phyloP scores from a whole-genome alignment of 768 basidiomycete genomes.

The Tricholoma hemisulphureum region DNA sequence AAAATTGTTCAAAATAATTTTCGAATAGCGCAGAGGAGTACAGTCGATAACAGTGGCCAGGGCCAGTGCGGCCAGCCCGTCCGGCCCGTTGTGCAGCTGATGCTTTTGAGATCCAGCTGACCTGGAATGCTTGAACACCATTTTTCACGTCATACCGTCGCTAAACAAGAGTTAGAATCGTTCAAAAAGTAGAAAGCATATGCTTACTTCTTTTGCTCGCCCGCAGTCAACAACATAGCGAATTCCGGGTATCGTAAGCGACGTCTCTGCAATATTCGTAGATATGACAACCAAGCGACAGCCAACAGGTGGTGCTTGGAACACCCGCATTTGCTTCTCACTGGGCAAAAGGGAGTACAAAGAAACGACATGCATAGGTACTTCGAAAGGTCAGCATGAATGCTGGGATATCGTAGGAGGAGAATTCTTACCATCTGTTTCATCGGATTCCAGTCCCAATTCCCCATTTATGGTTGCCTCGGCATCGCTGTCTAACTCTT shows the following conservation, averaged over 20 bases:
- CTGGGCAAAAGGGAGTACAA: slow-evolving; percentile 90
- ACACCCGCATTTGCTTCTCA: slow-evolving; percentile 94
- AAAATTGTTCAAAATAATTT: slow-evolving; percentile 84
- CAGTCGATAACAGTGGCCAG: slow-evolving; percentile 96
- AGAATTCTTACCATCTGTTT: slow-evolving; percentile 56
- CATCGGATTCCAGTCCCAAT: slow-evolving; percentile 60
- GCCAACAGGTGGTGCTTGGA: slow-evolving; percentile 77
- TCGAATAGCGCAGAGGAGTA: slow-evolving; percentile 96
- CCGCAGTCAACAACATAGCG: slow-evolving; percentile 98
- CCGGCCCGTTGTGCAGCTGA: slow-evolving; percentile 93
- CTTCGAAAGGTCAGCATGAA: slow-evolving; percentile 37
- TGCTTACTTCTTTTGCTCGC: slow-evolving; percentile 82
- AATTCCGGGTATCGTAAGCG: slow-evolving; percentile 94
- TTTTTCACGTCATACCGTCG: slow-evolving; percentile 77
- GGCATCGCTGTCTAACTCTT: slow-evolving; percentile 73
- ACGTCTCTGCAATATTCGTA: slow-evolving; percentile 97
- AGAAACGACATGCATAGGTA: slow-evolving; percentile 91
- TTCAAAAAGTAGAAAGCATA: not conserved
- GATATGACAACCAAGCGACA: slow-evolving; percentile 89
- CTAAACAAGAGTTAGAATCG: slow-evolving; percentile 35
- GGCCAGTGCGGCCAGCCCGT: slow-evolving; percentile 95
- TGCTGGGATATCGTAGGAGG: slow-evolving; percentile 5
- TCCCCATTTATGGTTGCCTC: slow-evolving; percentile 56
- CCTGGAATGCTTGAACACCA: slow-evolving; percentile 89
- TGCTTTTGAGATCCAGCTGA: slow-evolving; percentile 94